Evolutionary conservation across 2,329 filamentous ascomycete genomes (phyloP), one percentile per base, ranked within the genome.

Genomic region (Alternaria gansuensis): DNA sequence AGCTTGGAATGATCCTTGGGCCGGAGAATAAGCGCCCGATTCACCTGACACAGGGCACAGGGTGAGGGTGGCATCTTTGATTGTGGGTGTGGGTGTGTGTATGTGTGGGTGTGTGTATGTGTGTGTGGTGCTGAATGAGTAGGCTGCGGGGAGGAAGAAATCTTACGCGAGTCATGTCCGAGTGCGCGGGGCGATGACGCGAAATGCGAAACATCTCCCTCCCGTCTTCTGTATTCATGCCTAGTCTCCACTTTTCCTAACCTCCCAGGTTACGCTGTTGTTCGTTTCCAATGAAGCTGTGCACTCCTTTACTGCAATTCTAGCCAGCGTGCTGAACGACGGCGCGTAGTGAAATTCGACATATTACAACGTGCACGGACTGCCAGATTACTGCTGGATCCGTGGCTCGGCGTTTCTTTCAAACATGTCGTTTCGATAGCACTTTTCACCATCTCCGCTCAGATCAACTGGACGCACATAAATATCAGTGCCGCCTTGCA

Each of bases 1-100:
- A 99, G 85, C 72, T 97, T 97, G 68, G 96, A 88, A 70, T 96
- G 88, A 73, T 98, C 97, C 78, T 98, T 98, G 1, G 95, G 94
- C 28, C 95, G 87, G 62, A 97, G 92, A 57, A 99, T 95, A 21
- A 97, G 85, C 5, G 95, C 94, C 59, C 93, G 87, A 62, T 90
- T 85, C 23, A 83, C 85, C 64, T 90, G 85, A 81, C 95, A 99
- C 64, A 88, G 82, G 51, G 88, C 87, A 76, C 95, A 99, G 23
- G 85, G 80, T 21, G 86, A 84, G 23, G 93, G 92, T 7, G 93
- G 84, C 94, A 97, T 96, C 13, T 26, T 54, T 4, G 51, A 44
- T 36, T 41, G 51, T 51, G 41, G n/a, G n/a, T n/a, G n/a, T n/a
- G n/a, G n/a, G n/a, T n/a, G n/a, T 17, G 17, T 17, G 17, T 17